Conservation (phyloP, 805 yeast genomes). For the Saccharomycopsis guyanensis region DNA sequence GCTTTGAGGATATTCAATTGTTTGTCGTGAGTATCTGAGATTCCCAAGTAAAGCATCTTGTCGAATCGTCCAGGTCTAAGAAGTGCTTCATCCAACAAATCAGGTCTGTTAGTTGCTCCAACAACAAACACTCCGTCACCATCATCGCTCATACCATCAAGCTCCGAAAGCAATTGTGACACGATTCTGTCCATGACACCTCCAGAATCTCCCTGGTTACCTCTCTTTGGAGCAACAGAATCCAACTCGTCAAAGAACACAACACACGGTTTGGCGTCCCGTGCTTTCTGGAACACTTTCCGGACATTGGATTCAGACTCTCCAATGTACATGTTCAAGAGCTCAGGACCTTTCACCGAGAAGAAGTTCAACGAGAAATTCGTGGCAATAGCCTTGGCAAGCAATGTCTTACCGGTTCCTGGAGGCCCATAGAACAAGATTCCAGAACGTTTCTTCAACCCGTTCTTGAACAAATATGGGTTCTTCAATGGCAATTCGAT, state of each 20-base stretch:
- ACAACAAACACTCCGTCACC: constrained; percentile 93
- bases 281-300: constrained; percentile 84
- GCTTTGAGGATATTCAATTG: constrained; percentile 84
- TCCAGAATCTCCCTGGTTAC: constrained; percentile 97
- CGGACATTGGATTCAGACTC: constrained; percentile 97
- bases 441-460: constrained; percentile 91
- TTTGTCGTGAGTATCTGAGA: constrained; percentile 83
- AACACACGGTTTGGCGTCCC: constrained; percentile 97
- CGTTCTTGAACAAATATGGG: constrained; percentile 82
- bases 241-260: constrained; percentile 96
- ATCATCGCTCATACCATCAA: constrained; percentile 90
- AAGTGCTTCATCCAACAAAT: constrained; percentile 86
- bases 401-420: constrained; percentile 92
- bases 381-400: constrained; percentile 96
- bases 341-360: constrained; percentile 95
- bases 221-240: constrained; percentile 97
- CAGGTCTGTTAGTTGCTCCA: constrained; percentile 98
- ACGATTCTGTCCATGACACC: constrained; percentile 99
- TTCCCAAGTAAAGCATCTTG: constrained; percentile 88
- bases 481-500: constrained; percentile 92
- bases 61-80: constrained; percentile 94
- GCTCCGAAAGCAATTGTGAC: constrained; percentile 86
- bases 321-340: constrained; percentile 95
- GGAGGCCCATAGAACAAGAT: constrained; percentile 97
- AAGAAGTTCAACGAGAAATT: constrained; percentile 90